A percentile compares a stretch with the other conserved stretches of the same genome.
These are phyloP conservation scores for Corymbia citriodora DNA, from an alignment of 441 rosid genomes.

Conservation along the genomic window DNA sequence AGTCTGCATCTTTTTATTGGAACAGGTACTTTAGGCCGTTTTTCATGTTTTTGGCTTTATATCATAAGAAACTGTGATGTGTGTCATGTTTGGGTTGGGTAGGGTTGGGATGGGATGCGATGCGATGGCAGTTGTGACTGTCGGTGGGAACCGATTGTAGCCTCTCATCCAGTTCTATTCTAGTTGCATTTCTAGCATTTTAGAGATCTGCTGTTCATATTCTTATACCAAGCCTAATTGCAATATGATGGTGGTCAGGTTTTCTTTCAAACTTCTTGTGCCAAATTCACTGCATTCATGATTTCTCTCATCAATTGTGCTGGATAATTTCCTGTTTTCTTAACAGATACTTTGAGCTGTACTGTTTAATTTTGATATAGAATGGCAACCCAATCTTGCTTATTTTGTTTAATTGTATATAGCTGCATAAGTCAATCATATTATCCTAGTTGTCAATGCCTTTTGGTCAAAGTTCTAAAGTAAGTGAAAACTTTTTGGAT, in stretches of 20 bases:
- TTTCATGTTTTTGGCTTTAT: not conserved
- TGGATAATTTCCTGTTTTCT: not conserved
- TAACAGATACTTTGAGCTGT: not conserved
- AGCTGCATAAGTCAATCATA: not conserved
- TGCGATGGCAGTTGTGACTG: not conserved
- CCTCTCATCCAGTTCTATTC: not conserved
- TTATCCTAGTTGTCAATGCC: not conserved
- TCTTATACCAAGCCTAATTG: not conserved
- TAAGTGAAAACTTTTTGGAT: not conserved
- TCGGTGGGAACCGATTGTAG: not conserved
- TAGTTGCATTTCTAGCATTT: not conserved
- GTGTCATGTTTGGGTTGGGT: not conserved
- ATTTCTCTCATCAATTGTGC: not conserved
- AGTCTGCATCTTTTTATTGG: slow-evolving; percentile 17
- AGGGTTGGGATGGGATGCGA: not conserved
- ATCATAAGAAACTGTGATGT: not conserved
- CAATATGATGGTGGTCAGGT: not conserved
- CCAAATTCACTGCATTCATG: not conserved
- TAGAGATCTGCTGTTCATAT: not conserved
- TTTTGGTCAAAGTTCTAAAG: not conserved
- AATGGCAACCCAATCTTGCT: not conserved
- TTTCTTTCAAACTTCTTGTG: not conserved
- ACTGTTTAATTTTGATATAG: not conserved
- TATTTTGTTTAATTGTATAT: not conserved
- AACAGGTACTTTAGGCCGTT: slow-evolving; percentile 18